A percentile compares a stretch with the other conserved stretches of the same genome.
These are phyloP conservation scores for Candida pseudoviswanathii DNA, from an alignment of 1,139 yeast species.

Conservation along the genomic window DNA sequence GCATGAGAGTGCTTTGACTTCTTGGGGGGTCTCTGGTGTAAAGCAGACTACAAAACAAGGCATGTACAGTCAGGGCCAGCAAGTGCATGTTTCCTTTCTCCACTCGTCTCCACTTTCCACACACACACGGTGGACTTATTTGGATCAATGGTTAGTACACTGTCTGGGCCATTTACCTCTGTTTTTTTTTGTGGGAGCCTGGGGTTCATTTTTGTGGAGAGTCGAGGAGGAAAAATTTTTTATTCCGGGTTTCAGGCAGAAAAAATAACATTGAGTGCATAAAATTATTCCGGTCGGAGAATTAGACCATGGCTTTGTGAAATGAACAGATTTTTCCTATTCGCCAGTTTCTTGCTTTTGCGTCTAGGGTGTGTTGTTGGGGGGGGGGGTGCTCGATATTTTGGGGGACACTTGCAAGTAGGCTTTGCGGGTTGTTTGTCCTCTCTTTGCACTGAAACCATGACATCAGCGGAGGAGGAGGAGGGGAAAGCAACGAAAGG, in stretches of 20 bases:
- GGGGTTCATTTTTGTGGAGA: background rate
- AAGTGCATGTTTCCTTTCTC: background rate
- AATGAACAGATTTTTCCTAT: background rate
- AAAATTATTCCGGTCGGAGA: conserved; percentile 11
- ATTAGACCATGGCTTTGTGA: background rate
- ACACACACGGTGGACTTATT: background rate
- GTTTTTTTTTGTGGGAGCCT: background rate
- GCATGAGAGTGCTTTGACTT: background rate
- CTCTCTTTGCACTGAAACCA: background rate
- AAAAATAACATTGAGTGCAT: conserved; percentile 5
- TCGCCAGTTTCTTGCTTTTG: background rate
- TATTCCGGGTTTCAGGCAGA: background rate
- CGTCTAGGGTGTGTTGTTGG: too few species aligned
- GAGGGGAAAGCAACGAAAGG: background rate
- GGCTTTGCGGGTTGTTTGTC: too few species aligned
- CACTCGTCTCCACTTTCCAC: conserved; percentile 4
- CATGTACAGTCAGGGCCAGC: conserved; percentile 1
- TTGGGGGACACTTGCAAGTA: too few species aligned
- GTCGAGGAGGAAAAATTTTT: background rate
- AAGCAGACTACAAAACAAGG: background rate
- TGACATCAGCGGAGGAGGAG: conserved; percentile 1
- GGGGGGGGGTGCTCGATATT: too few species aligned
- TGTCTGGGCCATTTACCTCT: too few species aligned
- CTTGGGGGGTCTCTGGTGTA: background rate
- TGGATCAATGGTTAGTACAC: conserved; percentile 1